Evolutionary conservation across 1,139 yeast species (phyloP).

Genomic region (Taiozyma sp.): DNA sequence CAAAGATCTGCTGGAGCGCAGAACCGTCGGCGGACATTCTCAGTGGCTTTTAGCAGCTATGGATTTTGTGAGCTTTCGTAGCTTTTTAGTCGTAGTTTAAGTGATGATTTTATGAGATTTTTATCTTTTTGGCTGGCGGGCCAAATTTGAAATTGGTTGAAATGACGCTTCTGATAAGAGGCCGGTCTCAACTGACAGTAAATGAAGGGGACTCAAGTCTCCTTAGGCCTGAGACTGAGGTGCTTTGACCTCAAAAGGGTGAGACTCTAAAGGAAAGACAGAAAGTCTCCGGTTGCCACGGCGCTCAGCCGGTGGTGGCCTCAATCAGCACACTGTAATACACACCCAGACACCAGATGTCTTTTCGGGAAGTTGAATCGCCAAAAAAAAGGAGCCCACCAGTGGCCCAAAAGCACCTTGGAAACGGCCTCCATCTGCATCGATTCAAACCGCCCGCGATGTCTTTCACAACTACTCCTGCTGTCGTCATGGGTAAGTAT

Average conservation of each 20-base stretch:
- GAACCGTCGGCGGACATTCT: constrained; percentile 30
- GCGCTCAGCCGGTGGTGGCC: neutral
- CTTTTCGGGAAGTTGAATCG: neutral
- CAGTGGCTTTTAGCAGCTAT: neutral
- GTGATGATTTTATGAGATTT: neutral
- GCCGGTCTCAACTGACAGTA: neutral
- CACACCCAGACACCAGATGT: neutral
- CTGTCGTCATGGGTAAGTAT: constrained; percentile 84
- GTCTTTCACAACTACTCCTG: constrained; percentile 66
- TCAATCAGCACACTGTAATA: neutral
- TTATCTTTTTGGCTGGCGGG: neutral
- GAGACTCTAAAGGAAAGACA: no score
- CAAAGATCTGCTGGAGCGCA: constrained; percentile 50
- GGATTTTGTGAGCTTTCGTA: neutral
- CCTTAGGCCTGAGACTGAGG: neutral
- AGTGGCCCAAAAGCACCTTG: neutral
- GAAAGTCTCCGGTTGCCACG: no score
- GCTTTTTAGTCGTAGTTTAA: neutral
- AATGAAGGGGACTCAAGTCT: no score
- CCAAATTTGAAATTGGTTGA: neutral
- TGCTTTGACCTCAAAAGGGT: neutral
- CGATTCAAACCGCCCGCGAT: constrained; percentile 16
- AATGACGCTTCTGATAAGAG: neutral
- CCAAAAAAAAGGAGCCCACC: neutral
- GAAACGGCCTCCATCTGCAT: neutral